Percentiles rank a stretch among this genome's conserved stretches.
Conservation (phyloP, 1,284 basidiomycete genomes). For the Tilletia setariae region DNA sequence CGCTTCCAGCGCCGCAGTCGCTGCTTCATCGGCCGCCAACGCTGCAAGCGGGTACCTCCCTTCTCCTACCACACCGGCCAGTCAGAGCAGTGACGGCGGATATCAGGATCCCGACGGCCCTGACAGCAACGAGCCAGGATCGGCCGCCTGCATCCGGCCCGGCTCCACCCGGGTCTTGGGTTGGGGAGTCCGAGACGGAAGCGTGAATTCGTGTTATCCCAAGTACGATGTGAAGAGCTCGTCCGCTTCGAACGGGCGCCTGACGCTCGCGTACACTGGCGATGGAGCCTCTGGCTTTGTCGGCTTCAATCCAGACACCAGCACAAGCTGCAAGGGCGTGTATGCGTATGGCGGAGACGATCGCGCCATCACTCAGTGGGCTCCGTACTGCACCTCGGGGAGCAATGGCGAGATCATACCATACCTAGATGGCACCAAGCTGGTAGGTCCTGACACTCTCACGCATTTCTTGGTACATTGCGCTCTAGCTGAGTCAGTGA, state of each 20-base stretch:
- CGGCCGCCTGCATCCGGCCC: background rate
- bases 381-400: background rate
- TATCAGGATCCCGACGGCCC: background rate
- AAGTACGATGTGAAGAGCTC: conserved; percentile 3
- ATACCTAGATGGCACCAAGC: background rate
- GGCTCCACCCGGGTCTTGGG: background rate
- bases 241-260: background rate
- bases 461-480: background rate
- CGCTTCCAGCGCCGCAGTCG: background rate
- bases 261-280: background rate
- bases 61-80: background rate
- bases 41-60: background rate
- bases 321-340: background rate
- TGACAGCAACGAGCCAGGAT: background rate
- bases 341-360: background rate
- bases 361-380: background rate
- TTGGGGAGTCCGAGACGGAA: conserved; percentile 2
- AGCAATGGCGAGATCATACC: background rate
- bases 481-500: background rate
- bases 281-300: conserved; percentile 2
- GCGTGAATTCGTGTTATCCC: conserved; percentile 3
- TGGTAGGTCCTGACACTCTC: conserved; percentile 7
- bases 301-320: background rate
- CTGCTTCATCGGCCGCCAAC: background rate
- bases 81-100: background rate